Evolutionary conservation across 2,329 filamentous ascomycete genomes (phyloP), one percentile per base, ranked within the genome.

Genomic region (Pseudopyricularia javanii): DNA sequence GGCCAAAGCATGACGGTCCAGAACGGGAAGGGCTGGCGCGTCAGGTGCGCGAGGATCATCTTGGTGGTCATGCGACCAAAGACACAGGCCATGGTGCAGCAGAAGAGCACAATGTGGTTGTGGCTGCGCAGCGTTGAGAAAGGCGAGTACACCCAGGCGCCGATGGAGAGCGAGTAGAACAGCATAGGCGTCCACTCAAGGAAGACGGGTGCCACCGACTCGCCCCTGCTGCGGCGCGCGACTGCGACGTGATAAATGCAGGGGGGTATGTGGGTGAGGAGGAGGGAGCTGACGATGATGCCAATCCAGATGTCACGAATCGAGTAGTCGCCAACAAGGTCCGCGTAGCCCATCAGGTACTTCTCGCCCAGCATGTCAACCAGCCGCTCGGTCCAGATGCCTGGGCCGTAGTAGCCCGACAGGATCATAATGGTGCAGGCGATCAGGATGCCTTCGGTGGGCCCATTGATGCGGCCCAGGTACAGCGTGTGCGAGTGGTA

Each of bases 41-140:
- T 93, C 51, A 98, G 75, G 68, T 98, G 93, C 3, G 93, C 91
- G 17, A 98, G 82, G 64, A 98, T 98, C 69, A 97, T 97, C 74
- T 97, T 98, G 37, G 93, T 98, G 0, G 93, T 97, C 85, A 98
- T 90, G 59, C 93, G 86, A 34, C 93, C 93, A 67, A 98, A 97
- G 55, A 96, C 93, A 62, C 97, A 91, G n/a, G 88, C 87, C 76
- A 97, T 86, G 55, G 88, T 95, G 55, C 95, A 70, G 72, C 91
- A 96, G 68, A 95, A 95, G 48, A 97, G 79, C 11, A 94, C 83
- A 1, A 98, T 79, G 63, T 93, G 87, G 70, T 97, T 96, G 55
- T 95, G 83, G 34, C 72, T 70, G 64, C 94, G 78, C 35, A 98
- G 71, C 11, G 80, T 84, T 55, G 91, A 95, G 72, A 95, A 81